Conservation (phyloP, 225 moss, liverwort and hornwort species). For the Thuidium tamariscinum region DNA sequence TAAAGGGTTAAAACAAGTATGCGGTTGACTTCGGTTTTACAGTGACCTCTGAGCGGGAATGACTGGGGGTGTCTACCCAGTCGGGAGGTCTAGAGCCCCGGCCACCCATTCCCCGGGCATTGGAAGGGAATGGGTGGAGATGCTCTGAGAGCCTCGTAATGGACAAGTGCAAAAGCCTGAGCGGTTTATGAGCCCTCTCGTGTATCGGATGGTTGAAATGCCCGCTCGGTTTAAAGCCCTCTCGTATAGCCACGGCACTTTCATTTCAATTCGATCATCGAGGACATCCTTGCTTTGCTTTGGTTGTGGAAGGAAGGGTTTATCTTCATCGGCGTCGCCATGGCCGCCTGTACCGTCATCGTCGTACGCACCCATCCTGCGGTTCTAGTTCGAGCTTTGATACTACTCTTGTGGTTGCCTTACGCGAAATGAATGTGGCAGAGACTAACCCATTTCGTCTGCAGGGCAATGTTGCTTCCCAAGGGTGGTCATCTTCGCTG, state of each 20-base stretch:
- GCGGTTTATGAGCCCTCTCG: too few relatives aligned
- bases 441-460: neutral
- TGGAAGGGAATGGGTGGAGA: too few relatives aligned
- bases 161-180: too few relatives aligned
- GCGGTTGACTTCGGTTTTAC: too few relatives aligned
- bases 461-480: neutral
- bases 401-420: neutral
- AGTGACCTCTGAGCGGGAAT: too few relatives aligned
- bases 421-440: neutral
- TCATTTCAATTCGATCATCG: neutral
- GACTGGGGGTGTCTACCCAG: too few relatives aligned
- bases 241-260: neutral
- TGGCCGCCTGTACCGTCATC: neutral
- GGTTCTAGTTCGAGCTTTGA: neutral
- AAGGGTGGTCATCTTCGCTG: neutral
- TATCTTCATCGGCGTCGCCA: neutral
- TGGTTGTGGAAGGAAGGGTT: neutral
- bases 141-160: too few relatives aligned
- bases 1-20: too few relatives aligned
- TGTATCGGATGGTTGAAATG: too few relatives aligned
- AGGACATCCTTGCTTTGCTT: neutral
- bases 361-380: neutral
- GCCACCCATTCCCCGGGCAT: too few relatives aligned
- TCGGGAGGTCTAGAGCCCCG: too few relatives aligned
- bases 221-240: too few relatives aligned